Base-by-base conservation (phyloP, 805 yeast species). In the Wickerhamomyces xylosicus region DNA sequence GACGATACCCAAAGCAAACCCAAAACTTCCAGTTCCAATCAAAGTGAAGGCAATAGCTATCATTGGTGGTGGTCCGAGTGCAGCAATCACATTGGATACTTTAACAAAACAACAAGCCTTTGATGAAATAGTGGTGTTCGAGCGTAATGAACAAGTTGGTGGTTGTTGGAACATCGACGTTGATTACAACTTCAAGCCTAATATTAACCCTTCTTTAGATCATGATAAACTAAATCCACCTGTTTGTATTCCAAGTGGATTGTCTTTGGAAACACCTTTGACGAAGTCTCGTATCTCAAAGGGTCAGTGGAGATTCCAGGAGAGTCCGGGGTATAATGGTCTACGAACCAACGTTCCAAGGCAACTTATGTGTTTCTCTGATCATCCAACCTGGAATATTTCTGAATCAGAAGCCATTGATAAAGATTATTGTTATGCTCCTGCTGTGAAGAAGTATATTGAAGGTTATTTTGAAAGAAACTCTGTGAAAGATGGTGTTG, bases 41-140 rank as follows among this genome's bases (percentile, higher is more conserved):
- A 17, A 31, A 22, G 44, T 47, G 14, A 48, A 48, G 36, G 44
- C 52, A 9, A 47, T 66, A 14, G 70, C 66, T 21, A 54, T 66
- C 15, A 62, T 66, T 27, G 71, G 71, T 4, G 70, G 64, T 16
- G 71, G 71, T 3, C 67, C 71, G 3, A 56, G 65, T 4, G 71
- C 69, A 4, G 59, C 65, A 19, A 57, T 65, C 33, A 48, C 62
- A 1, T 49, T 64, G n/a, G 67, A 65, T 36, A 27, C 58, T 2
- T 45, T 65, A 6, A 43, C 63, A 8, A 48, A 54, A 34, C 67
- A 65, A 39, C 35, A 48, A 5, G 42, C 37, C 3, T 53, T 62
- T 37, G 50, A 45, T 3, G 47, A 48, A 11, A 55, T 66, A 22
- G 13, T 21, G n/a, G 43, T 66, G 4, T 63, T 59, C 41, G 72